These are phyloP conservation scores for Amanita rubescens DNA, from an alignment of 768 basidiomycete species.

Conservation along the genomic window DNA sequence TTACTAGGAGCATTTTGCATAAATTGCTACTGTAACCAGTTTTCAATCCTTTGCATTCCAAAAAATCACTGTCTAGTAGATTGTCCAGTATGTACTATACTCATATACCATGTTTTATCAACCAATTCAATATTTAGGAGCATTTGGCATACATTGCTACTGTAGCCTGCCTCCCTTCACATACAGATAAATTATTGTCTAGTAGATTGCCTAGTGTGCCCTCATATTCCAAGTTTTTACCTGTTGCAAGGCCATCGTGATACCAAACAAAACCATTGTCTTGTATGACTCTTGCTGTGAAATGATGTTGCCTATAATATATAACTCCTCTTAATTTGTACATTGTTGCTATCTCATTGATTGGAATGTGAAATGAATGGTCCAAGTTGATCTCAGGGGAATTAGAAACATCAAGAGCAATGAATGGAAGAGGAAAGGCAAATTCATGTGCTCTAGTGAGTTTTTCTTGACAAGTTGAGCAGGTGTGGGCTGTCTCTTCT, in stretches of 20 bases:
- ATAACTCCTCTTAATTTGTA: conserved; percentile 2
- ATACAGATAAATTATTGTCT: background rate
- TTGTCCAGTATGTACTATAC: background rate
- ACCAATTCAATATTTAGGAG: too few relatives aligned
- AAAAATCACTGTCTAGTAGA: background rate
- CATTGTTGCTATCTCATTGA: background rate
- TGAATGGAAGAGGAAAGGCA: background rate
- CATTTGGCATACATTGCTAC: background rate
- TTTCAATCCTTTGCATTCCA: background rate
- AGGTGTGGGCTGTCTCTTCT: background rate
- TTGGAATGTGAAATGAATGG: background rate
- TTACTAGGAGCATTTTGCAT: background rate
- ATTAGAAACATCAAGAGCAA: background rate
- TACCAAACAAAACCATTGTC: background rate
- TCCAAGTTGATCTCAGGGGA: background rate
- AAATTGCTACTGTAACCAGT: background rate
- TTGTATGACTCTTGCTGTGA: background rate
- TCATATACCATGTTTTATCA: too few relatives aligned
- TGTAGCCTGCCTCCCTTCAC: background rate
- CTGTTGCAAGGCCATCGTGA: conserved; percentile 3
- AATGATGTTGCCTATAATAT: conserved; percentile 3
- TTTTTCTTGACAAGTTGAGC: background rate
- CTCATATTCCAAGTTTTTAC: background rate
- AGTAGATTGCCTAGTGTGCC: background rate
- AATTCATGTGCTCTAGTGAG: background rate